A percentile compares a stretch with the other conserved stretches of the same genome.
Conservation (phyloP, 2,329 filamentous ascomycete genomes). For the Trichoderma sp. region DNA sequence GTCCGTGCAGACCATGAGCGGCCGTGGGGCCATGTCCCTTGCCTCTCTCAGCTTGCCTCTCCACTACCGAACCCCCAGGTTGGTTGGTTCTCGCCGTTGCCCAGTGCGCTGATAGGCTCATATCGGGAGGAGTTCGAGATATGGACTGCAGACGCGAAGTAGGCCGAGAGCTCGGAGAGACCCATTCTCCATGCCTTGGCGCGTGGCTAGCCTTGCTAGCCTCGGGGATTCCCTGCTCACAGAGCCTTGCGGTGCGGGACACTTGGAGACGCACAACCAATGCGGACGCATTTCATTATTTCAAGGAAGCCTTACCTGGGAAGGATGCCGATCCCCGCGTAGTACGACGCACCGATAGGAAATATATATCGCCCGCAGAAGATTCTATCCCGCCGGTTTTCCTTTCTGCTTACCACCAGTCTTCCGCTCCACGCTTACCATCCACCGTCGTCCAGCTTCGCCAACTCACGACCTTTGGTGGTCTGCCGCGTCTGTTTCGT, state of each 20-base stretch:
- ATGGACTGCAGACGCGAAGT: not conserved
- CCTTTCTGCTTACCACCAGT: not conserved
- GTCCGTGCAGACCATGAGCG: constrained; percentile 15
- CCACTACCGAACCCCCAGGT: constrained; percentile 12
- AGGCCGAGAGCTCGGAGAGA: constrained; percentile 2
- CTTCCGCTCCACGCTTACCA: not conserved
- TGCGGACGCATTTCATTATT: too few relatives aligned
- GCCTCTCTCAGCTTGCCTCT: constrained; percentile 22
- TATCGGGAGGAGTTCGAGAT: constrained; percentile 16
- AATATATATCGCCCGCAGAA: constrained; percentile 1
- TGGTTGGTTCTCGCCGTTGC: constrained; percentile 6
- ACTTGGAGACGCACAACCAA: too few relatives aligned
- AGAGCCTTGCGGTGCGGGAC: not conserved
- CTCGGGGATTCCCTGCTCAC: constrained; percentile 17
- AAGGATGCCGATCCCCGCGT: not conserved
- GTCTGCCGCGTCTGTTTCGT: not conserved
- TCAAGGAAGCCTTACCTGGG: not conserved
- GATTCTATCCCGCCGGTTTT: not conserved
- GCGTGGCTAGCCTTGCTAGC: constrained; percentile 12
- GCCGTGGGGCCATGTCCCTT: constrained; percentile 12
- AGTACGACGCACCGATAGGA: not conserved
- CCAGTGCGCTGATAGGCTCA: constrained; percentile 12
- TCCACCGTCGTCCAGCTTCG: not conserved
- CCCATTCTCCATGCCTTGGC: constrained; percentile 8
- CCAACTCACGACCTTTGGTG: not conserved